Conservation (phyloP, 441 rosid genomes). For the Aleurites moluccanus region DNA sequence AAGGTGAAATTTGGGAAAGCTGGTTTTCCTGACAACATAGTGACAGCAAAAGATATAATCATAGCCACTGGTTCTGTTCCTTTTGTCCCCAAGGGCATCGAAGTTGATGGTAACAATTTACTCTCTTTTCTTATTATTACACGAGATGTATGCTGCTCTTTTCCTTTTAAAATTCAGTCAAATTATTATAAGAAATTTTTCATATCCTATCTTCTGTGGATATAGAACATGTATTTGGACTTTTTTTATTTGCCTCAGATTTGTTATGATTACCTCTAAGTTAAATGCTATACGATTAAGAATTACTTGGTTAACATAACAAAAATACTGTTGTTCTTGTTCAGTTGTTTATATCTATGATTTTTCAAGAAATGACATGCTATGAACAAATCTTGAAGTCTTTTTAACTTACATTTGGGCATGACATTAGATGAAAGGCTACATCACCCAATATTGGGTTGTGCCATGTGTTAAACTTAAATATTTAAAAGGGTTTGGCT, state of each 20-base stretch:
- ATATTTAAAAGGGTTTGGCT: not conserved
- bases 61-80: conserved; percentile 98
- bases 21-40: conserved; percentile 50
- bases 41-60: conserved; percentile 79
- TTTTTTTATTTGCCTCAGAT: not conserved
- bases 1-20: conserved; percentile 81
- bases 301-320: not conserved
- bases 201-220: not conserved
- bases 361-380: not conserved
- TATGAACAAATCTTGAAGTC: not conserved
- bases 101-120: conserved; percentile 75
- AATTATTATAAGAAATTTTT: not conserved
- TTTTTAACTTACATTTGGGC: conserved; percentile 7
- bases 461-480: not conserved
- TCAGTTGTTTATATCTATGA: not conserved
- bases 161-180: not conserved
- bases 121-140: conserved; percentile 1
- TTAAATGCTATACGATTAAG: not conserved
- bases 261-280: not conserved
- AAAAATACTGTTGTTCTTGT: not conserved
- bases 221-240: conserved; percentile 1
- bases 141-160: not conserved
- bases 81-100: conserved; percentile 95
- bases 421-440: not conserved
- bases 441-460: not conserved